Conservation (phyloP, 169 alveolate species). For the Eimeria zaria region DNA sequence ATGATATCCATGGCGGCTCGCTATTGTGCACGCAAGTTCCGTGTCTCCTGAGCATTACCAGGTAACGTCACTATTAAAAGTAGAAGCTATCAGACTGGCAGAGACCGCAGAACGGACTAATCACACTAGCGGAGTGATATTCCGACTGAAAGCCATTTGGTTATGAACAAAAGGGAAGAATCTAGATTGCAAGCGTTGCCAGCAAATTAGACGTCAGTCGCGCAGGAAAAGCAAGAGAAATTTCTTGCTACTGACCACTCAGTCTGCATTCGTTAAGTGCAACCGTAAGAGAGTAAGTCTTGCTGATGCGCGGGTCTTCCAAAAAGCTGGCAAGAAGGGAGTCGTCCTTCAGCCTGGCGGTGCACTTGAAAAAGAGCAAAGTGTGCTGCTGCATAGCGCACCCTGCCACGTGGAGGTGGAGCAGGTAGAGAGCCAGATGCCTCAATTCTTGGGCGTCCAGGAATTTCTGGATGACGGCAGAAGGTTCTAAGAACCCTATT, state of each 20-base stretch:
- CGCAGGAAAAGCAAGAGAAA: not conserved
- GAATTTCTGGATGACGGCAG: conserved; percentile 83
- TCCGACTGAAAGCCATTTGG: not conserved
- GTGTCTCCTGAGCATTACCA: conserved; percentile 65
- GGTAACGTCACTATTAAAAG: too few species aligned
- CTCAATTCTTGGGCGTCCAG: conserved; percentile 81
- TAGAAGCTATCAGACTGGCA: not conserved
- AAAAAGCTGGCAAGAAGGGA: conserved; percentile 70
- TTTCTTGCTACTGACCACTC: conserved; percentile 27
- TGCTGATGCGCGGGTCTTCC: conserved; percentile 80
- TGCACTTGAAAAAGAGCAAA: conserved; percentile 78
- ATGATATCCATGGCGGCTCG: conserved; percentile 81
- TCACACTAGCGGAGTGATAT: not conserved
- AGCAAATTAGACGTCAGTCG: not conserved
- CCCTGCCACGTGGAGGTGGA: conserved; percentile 74
- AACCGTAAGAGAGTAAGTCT: conserved; percentile 54
- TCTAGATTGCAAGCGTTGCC: not conserved
- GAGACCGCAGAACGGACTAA: not conserved
- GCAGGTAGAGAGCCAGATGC: conserved; percentile 79
- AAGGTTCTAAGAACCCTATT: conserved; percentile 83
- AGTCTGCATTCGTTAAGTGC: conserved; percentile 81
- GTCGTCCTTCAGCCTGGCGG: conserved; percentile 79
- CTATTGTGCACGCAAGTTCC: conserved; percentile 76
- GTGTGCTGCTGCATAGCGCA: conserved; percentile 79
- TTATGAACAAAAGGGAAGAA: not conserved